Evolutionary conservation across 352 stramenopile genomes (phyloP).

Genomic region (Pythium diclinum): DNA sequence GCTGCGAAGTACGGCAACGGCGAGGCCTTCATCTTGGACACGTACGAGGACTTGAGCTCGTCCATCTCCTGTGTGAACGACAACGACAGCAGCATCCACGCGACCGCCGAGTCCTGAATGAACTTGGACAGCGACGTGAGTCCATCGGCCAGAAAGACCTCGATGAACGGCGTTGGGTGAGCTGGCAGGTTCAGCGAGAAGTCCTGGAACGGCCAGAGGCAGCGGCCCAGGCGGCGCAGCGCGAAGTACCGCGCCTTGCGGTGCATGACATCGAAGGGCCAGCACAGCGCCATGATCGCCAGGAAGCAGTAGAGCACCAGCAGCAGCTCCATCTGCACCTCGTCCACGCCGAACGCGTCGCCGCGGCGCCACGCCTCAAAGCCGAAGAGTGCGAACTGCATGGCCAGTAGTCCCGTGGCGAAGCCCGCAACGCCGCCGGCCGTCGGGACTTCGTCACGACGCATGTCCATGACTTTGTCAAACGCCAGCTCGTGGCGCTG

Average conservation of each 20-base stretch:
- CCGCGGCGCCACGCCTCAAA: conserved; percentile 40
- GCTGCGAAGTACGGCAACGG: conserved; percentile 69
- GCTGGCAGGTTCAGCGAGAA: conserved; percentile 49
- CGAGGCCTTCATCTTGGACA: conserved; percentile 71
- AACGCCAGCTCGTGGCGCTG: conserved; percentile 51
- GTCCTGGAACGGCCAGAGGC: conserved; percentile 68
- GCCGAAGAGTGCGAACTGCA: conserved; percentile 61
- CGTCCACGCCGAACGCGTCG: conserved; percentile 44
- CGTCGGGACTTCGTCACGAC: conserved; percentile 54
- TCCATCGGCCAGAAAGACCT: conserved; percentile 78
- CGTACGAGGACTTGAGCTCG: conserved; percentile 47
- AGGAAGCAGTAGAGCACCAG: conserved; percentile 59
- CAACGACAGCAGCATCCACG: conserved; percentile 57
- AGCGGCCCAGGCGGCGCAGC: conserved; percentile 45
- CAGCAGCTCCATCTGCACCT: conserved; percentile 64
- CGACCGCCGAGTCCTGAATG: conserved; percentile 64
- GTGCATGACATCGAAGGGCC: conserved; percentile 65
- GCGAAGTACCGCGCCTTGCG: conserved; percentile 65
- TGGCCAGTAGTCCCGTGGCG: conserved; percentile 27
- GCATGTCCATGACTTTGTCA: conserved; percentile 70
- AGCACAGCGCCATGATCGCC: conserved; percentile 46
- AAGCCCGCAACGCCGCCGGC: conserved; percentile 42
- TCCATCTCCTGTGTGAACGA: conserved; percentile 48
- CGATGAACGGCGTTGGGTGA: conserved; percentile 63
- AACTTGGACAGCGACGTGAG: conserved; percentile 86